These are phyloP conservation scores for Sequoiadendron giganteum DNA, from an alignment of 75 land plant species.

Conservation along the genomic window DNA sequence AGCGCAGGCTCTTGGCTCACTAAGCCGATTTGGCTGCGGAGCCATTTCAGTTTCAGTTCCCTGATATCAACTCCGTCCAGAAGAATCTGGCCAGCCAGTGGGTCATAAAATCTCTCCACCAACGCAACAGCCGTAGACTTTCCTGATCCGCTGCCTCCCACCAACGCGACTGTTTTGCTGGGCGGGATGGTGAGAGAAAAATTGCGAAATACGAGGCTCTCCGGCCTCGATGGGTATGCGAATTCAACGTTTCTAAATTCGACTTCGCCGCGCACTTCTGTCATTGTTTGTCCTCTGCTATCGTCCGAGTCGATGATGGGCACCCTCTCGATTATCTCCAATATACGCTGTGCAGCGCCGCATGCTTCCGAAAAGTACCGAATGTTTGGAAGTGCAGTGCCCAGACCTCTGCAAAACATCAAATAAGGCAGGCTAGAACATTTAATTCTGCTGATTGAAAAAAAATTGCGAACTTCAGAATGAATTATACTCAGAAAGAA, in stretches of 20 bases:
- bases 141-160: conserved; percentile 70
- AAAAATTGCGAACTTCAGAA: neutral
- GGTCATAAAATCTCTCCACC: conserved; percentile 68
- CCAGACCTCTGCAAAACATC: conserved; percentile 1
- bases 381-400: conserved; percentile 43
- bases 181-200: conserved; percentile 39
- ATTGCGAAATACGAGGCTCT: conserved; percentile 26
- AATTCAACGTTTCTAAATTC: conserved; percentile 52
- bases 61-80: conserved; percentile 21
- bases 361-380: conserved; percentile 46
- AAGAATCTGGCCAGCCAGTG: conserved; percentile 14
- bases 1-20: conserved; percentile 32
- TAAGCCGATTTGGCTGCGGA: conserved; percentile 24
- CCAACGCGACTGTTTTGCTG: conserved; percentile 55
- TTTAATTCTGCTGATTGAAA: neutral
- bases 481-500: too few relatives aligned
- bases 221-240: conserved; percentile 59
- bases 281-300: conserved; percentile 16
- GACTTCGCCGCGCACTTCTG: conserved; percentile 37
- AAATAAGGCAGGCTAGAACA: neutral
- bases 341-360: conserved; percentile 28
- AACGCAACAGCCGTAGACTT: conserved; percentile 54
- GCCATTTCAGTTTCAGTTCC: conserved; percentile 17
- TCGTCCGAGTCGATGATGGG: conserved; percentile 39
- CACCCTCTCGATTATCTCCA: conserved; percentile 36